phyloP scores from a whole-genome alignment of 1,139 yeast species.

The Taphrina sp. region DNA sequence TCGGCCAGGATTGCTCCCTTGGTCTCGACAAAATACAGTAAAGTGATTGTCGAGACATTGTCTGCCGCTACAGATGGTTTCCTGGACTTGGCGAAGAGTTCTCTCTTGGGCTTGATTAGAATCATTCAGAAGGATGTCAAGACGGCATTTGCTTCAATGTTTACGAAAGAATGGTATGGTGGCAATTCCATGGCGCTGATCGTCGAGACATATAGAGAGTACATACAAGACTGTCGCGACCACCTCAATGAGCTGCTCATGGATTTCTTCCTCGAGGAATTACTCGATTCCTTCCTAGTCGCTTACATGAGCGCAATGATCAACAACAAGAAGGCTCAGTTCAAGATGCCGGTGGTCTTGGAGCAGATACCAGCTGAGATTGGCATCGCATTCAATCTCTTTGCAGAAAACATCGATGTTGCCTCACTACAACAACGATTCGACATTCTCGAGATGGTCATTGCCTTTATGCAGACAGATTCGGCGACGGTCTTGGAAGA shows the following conservation, averaged over 20 bases:
- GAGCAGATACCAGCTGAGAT: constrained; percentile 35
- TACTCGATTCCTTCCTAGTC: constrained; percentile 53
- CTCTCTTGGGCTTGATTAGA: constrained; percentile 61
- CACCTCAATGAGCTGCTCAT: constrained; percentile 54
- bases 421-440: constrained; percentile 30
- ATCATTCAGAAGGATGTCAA: constrained; percentile 71
- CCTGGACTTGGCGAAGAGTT: constrained; percentile 69
- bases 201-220: constrained; percentile 45
- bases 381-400: constrained; percentile 31
- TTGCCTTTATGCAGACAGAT: constrained; percentile 31
- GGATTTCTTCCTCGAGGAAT: constrained; percentile 54
- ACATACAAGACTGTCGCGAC: constrained; percentile 49
- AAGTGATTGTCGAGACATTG: constrained; percentile 56
- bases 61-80: constrained; percentile 71
- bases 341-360: constrained; percentile 31
- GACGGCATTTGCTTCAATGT: constrained; percentile 51
- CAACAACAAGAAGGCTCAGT: constrained; percentile 41
- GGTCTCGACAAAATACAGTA: constrained; percentile 65
- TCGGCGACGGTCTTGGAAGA: constrained; percentile 23
- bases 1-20: constrained; percentile 62
- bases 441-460: constrained; percentile 32
- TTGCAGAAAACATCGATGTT: constrained; percentile 32
- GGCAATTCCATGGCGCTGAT: constrained; percentile 40
- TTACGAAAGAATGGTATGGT: constrained; percentile 52
- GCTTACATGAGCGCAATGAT: constrained; percentile 51